These are phyloP conservation scores for Clonostachys sp. DNA, from an alignment of 2,329 filamentous ascomycete species.

Conservation along the genomic window DNA sequence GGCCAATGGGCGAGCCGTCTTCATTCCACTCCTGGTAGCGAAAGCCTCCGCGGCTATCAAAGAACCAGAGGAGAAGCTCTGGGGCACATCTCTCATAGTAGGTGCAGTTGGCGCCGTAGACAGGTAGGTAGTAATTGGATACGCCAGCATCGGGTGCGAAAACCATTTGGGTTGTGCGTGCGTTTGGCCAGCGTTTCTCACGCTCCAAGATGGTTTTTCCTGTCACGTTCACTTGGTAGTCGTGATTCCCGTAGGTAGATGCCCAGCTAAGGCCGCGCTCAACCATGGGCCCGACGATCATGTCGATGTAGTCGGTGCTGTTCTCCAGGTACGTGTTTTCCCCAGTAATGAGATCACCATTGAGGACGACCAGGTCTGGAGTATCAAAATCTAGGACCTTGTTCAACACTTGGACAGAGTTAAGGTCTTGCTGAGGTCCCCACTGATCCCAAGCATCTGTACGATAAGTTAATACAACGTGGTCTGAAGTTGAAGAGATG, in stretches of 20 bases:
- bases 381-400: conserved; percentile 51
- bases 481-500: neutral
- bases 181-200: conserved; percentile 29
- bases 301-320: conserved; percentile 50
- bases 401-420: conserved; percentile 51
- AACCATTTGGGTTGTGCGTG: conserved; percentile 35
- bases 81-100: conserved; percentile 21
- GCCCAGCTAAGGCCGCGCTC: conserved; percentile 54
- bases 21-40: conserved; percentile 34
- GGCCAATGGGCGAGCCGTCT: conserved; percentile 18
- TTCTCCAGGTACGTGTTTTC: conserved; percentile 56
- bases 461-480: neutral
- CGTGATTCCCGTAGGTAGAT: conserved; percentile 69
- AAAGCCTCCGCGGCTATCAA: conserved; percentile 59
- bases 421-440: conserved; percentile 48
- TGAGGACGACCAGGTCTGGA: conserved; percentile 60
- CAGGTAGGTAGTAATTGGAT: conserved; percentile 43
- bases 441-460: conserved; percentile 38
- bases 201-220: conserved; percentile 34
- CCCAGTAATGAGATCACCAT: conserved; percentile 68
- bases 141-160: conserved; percentile 24
- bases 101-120: conserved; percentile 29
- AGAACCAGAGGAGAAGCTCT: conserved; percentile 62
- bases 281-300: conserved; percentile 54
- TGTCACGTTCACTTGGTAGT: conserved; percentile 54